Evolutionary conservation across 2,329 filamentous ascomycete species (phyloP), one percentile per base, ranked within the genome.

Genomic region (Madurella fahalii): DNA sequence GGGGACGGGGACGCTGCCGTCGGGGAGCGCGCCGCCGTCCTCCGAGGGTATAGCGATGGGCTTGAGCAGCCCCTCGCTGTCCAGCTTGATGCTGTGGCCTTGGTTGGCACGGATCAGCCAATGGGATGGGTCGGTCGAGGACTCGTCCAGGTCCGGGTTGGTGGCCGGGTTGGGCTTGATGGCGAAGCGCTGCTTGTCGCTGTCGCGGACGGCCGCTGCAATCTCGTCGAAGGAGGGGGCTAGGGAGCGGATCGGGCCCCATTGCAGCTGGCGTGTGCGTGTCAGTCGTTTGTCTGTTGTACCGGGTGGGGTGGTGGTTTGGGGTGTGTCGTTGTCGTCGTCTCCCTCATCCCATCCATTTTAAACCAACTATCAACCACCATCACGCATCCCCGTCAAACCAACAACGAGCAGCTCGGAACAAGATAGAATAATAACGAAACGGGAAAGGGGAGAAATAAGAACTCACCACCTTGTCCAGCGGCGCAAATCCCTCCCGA

Each of bases 101-200:
- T 97, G 94, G 67, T 95, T 96, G 30, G 94, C 94, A 65, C 94
- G 90, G 72, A 99, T 96, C 32, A 95, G 78, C 75, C 86, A 96
- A 69, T 87, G 78, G 0, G 78, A 70, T 0, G 89, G 79, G 47
- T 87, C 75, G 9, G 67, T 66, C 17, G 68, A 68, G 16, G 64
- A 59, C 11, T 67, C 64, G 40, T 64, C 63, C 52, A 65, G 52
- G 1, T 78, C 70, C 0, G 89, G 78, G 52, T 87, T 75, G 13
- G 67, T 65, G 31, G 67, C 53, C 62, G 42, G 64, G 59, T 74
- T 79, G 44, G 81, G 81, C 50, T 90, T 85, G 66, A 97, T 77
- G 1, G 85, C 82, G 75, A 95, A 99, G 40, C 94, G 88, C 71
- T 96, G 88, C 74, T 99, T 99, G 66, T 93, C 89, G 67, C 90